Evolutionary conservation across 2,329 filamentous ascomycete species (phyloP).

Genomic region (Dothiorella sarmentorum): DNA sequence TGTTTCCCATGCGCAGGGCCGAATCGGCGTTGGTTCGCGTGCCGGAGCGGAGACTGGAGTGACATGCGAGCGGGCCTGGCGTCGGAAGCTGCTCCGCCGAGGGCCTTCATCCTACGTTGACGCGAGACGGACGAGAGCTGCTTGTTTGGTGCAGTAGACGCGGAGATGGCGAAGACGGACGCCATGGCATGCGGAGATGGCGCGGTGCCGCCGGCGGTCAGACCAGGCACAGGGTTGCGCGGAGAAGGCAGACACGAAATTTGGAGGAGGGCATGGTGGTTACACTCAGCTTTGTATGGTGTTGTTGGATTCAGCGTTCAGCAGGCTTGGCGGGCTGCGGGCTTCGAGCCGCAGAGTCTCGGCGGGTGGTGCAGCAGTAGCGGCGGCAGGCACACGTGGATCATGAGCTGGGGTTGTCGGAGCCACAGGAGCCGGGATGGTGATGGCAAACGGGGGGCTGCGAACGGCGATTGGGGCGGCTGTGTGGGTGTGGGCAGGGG

Average conservation of each 20-base stretch:
- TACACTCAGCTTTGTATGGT: too few relatives aligned
- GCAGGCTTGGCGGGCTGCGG: constrained; percentile 4
- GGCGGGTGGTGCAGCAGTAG: constrained; percentile 13
- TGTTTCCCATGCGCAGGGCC: constrained; percentile 1
- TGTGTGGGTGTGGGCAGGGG: background rate
- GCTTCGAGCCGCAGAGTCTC: constrained; percentile 10
- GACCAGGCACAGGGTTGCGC: background rate
- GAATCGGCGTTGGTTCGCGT: constrained; percentile 4
- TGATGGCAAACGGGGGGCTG: background rate
- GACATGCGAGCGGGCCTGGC: background rate
- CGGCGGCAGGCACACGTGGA: constrained; percentile 15
- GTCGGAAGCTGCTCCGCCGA: background rate
- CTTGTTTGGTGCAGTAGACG: background rate
- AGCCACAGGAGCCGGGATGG: background rate
- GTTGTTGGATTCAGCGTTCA: too few relatives aligned
- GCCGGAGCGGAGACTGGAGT: too few relatives aligned
- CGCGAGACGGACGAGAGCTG: background rate
- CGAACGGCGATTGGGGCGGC: constrained; percentile 3
- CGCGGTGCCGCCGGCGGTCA: background rate
- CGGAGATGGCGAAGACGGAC: background rate
- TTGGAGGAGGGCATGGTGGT: too few relatives aligned
- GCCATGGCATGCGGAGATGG: background rate
- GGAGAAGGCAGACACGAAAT: background rate
- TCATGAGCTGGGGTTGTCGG: background rate
- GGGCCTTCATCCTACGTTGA: background rate